Base-by-base conservation (phyloP, 805 yeast genomes). In the Candida boleticola region DNA sequence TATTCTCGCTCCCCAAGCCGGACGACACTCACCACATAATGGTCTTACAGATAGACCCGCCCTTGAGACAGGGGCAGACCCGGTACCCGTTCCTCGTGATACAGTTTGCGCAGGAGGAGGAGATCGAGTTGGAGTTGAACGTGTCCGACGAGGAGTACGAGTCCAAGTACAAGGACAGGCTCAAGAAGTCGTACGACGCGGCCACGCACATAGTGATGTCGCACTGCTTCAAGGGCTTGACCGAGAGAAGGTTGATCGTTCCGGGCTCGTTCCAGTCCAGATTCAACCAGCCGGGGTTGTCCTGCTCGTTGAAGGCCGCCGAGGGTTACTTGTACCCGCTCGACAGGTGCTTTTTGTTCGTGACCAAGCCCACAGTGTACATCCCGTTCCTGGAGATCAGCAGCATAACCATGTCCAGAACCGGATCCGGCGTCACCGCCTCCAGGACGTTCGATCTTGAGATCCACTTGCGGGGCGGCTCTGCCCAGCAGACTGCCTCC, bases 41-140 rank as follows among this genome's bases (percentile, higher is more conserved):
- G 58, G 83, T 93, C 5, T 69, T 92, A 46, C 97, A 95, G 57
- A 85, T 93, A 36, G 97, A 92, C 52, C 99, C 99, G 20, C 99
- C 99, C 2, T 72, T 93, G 50, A 82, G 98, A 62, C 99, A 93
- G 68, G 99, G 99, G 42, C 98, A 93, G 68, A 93, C 99, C 0
- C 80, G 96, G 46, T 92, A 93, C 57, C 95, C 97, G 31, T 93
- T 88, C 61, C 71, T 93, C 59, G 92, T 89, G 11, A 66, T 92
- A 61, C 99, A 93, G 67, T 88, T 93, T 58, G 79, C 84, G 46
- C 80, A 82, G 41, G 96, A 89, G 49, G 99, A 93, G 63, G 96
- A 87, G 58, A 78, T 88, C 37, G 97, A 89, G 62, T 83, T 92
- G 29, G 96, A 89, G 57, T 73, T 93, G 54, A 90, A 93, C 58